A percentile compares a stretch with the other conserved stretches of the same genome.
Evolutionary conservation across 1,139 yeast genomes (phyloP).

Genomic region (Hanseniaspora uvarum): DNA sequence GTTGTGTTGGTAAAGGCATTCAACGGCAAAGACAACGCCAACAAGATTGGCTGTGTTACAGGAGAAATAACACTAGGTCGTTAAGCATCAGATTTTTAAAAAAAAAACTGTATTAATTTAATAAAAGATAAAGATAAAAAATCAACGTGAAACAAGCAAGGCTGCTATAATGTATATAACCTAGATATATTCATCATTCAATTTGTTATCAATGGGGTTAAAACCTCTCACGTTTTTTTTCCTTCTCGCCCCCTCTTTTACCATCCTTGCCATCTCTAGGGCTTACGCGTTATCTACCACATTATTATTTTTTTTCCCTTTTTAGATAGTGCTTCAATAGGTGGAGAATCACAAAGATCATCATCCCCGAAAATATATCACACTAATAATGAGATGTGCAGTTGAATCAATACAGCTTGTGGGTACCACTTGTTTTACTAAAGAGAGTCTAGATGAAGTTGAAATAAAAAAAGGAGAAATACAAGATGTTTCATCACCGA

Average conservation of each 20-base stretch:
- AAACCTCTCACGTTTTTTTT: too few species aligned
- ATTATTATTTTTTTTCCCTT: too few species aligned
- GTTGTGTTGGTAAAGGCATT: slow-evolving; percentile 79
- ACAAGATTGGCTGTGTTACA: slow-evolving; percentile 70
- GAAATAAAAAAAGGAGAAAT: not conserved
- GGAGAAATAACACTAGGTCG: slow-evolving; percentile 55
- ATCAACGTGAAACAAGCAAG: too few species aligned
- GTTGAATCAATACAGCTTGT: not conserved
- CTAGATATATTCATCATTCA: too few species aligned
- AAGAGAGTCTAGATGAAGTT: not conserved
- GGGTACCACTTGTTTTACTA: not conserved
- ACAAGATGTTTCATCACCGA: not conserved
- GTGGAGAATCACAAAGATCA: not conserved
- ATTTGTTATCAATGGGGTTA: too few species aligned
- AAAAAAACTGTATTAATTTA: not conserved
- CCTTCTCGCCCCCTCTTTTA: too few species aligned
- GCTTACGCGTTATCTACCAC: too few species aligned
- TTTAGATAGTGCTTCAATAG: too few species aligned
- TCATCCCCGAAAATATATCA: not conserved
- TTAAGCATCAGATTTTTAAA: not conserved
- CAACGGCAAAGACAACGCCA: slow-evolving; percentile 54
- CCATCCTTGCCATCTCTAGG: too few species aligned
- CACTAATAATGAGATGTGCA: not conserved
- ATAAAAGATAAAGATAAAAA: too few species aligned
- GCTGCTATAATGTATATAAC: too few species aligned